Evolutionary conservation across 768 basidiomycete genomes (phyloP), one percentile per base, ranked within the genome.

Genomic region (Mycena albidolilacea): DNA sequence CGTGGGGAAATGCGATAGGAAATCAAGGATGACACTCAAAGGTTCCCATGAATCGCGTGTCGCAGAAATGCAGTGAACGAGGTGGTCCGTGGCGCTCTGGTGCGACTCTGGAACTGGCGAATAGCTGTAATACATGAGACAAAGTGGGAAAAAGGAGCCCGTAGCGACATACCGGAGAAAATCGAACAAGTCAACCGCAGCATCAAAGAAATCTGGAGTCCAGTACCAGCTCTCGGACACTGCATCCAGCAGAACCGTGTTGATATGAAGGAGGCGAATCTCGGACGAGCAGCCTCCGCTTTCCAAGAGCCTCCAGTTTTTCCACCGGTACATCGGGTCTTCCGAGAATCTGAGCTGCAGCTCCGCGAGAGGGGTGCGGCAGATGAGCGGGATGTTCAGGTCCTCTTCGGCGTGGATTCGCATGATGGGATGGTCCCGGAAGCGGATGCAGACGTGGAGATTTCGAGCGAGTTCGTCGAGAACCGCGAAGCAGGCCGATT

Each of bases 141-240:
- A 3, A 5, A 5, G 19, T 6, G 10, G 10, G 23, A 23, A 0
- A n/a, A 8, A 5, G 54, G 14, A 23, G 15, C 9, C n/a, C 1
- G 30, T n/a, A 17, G n/a, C 12, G 6, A 50, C 58, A 15, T n/a
- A 67, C 67, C 44, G 30, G 58, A 67, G 44, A 30, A 67, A 59
- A 43, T 67, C 67, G 30, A 67, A 59, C 58, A 67, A 41, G 37
- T 67, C 67, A 35, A 67, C 44, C 6, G 67, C 67, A 1, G 67
- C 43, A 17, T 67, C 67, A 21, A 67, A 67, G 5, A 67, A 59
- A 19, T 67, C 67, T 8, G 67, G 67, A 1, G 43, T 60, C 57
- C 12, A 59, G 15, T 55, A 67, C 44, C 12, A 50, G 30, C 50
- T 23, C 19, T 58, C 37, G 9, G 43, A 17, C 39, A 59, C 57